Evolutionary conservation across 208 protist genomes (phyloP), one percentile per base, ranked within the genome.

Genomic region (Vickermania spadyakhi): DNA sequence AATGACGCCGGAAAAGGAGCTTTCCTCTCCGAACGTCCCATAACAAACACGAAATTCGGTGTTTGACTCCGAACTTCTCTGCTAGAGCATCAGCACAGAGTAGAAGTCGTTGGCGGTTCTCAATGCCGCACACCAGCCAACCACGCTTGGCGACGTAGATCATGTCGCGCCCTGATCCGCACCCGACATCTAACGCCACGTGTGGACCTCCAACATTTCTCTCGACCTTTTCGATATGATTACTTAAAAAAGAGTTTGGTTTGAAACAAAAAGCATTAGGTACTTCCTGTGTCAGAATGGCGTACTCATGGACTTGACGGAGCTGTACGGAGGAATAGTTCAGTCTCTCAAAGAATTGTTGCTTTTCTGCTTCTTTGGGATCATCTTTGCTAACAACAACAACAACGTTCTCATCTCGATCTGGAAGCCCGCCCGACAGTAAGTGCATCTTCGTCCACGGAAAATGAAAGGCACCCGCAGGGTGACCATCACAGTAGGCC

Each of bases 111-210:
- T 11, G 23, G 2, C 75, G 69, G 61, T 79, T 78, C 18, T 86
- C 77, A 27, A 77, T 56, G 23, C 79, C 79, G 18, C 77, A 27
- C n/a, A 72, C 67, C 2, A 31, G 28, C 82, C 79, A 86, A 18
- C 82, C 77, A 3, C 66, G 56, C 11, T 42, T 56, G 4, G 70
- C 71, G 23, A 84, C 60, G 28, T 70, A 82, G 1, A 72, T 69
- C 52, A 79, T 63, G 58, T 86, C 79, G 3, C 78, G 58, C 1
- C 68, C 76, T 18, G 65, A 57, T 5, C 77, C 79, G 11, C 60
- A 71, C 2, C 77, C 77, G 29, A 81, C 66, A 52, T 84, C 77
- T 13, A 75, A 25, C 2, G 68, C 70, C 21, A 72, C 5, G 3
- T 66, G 56, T 0, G 62, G 45, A n/a, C 69, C 71, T 7, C 72